These are phyloP conservation scores for Daldinia loculata DNA, from an alignment of 495 filamentous ascomycete species.

Conservation along the genomic window DNA sequence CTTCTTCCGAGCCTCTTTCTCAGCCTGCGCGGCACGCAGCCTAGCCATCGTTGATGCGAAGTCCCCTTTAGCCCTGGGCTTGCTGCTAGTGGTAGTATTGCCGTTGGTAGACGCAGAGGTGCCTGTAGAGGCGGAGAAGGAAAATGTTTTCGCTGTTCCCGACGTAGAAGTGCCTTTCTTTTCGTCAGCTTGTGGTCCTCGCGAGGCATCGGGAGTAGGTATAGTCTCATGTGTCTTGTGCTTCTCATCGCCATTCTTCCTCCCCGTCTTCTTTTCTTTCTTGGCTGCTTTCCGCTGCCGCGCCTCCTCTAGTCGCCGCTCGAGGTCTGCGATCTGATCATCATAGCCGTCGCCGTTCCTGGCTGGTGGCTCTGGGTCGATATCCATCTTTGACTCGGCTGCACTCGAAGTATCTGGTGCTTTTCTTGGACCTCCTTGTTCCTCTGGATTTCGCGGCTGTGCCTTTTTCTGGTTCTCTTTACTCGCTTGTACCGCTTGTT, in stretches of 20 bases:
- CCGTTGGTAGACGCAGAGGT: slow-evolving; percentile 5
- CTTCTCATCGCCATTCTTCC: slow-evolving; percentile 37
- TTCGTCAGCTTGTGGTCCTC: slow-evolving; percentile 47
- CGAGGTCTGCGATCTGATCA: slow-evolving; percentile 52
- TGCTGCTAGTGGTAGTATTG: background rate
- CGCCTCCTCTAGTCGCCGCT: slow-evolving; percentile 46
- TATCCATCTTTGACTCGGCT: slow-evolving; percentile 19
- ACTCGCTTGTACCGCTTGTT: slow-evolving; percentile 15
- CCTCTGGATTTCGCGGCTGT: background rate
- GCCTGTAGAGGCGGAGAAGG: slow-evolving; percentile 9
- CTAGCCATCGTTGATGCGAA: slow-evolving; percentile 53
- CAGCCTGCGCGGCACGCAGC: slow-evolving; percentile 52
- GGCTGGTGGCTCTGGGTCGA: slow-evolving; percentile 19
- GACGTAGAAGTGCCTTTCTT: slow-evolving; percentile 25
- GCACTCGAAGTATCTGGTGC: slow-evolving; percentile 3
- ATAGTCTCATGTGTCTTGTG: slow-evolving; percentile 17
- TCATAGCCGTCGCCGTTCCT: slow-evolving; percentile 43
- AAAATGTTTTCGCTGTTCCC: slow-evolving; percentile 9
- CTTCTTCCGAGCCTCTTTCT: slow-evolving; percentile 43
- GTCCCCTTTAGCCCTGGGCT: slow-evolving; percentile 27
- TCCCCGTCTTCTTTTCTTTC: slow-evolving; percentile 40
- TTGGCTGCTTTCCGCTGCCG: slow-evolving; percentile 49
- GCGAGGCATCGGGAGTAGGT: slow-evolving; percentile 29
- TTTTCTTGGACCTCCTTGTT: background rate
- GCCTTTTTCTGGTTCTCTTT: slow-evolving; percentile 6